These are phyloP conservation scores for Tinospora cordifolia DNA, from an alignment of 164 flowering plant genomes.

Conservation along the genomic window DNA sequence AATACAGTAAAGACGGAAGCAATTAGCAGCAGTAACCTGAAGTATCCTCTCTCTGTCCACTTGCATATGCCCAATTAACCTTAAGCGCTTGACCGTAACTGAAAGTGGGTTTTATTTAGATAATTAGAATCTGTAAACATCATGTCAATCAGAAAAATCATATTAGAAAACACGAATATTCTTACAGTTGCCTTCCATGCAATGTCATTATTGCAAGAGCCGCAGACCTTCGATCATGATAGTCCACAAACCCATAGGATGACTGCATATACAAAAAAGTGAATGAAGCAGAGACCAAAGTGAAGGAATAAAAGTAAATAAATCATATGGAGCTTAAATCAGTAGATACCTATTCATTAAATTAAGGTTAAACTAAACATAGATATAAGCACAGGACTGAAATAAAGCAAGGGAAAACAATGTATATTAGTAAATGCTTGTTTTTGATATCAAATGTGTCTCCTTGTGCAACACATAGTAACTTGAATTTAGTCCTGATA, in stretches of 20 bases:
- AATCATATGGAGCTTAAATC: not conserved
- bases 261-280: constrained; percentile 51
- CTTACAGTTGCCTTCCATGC: constrained; percentile 95
- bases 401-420: not conserved
- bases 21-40: constrained; percentile 35
- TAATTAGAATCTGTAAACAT: too few species aligned
- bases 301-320: not conserved
- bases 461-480: not conserved
- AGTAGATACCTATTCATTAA: not conserved
- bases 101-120: constrained; percentile 13
- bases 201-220: constrained; percentile 80
- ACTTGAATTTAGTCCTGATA: not conserved
- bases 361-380: too few species aligned
- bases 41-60: constrained; percentile 98
- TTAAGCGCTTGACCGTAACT: constrained; percentile 99
- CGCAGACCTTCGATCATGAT: constrained; percentile 90
- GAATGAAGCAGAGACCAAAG: not conserved
- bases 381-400: not conserved
- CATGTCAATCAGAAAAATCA: not conserved
- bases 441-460: not conserved
- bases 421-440: too few species aligned
- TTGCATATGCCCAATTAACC: constrained; percentile 99
- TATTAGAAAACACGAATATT: not conserved
- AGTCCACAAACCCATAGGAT: constrained; percentile 94
- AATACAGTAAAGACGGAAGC: not conserved